These are phyloP conservation scores for Zoysia japonica DNA, from an alignment of 176 grass and related monocot genomes.

Conservation along the genomic window DNA sequence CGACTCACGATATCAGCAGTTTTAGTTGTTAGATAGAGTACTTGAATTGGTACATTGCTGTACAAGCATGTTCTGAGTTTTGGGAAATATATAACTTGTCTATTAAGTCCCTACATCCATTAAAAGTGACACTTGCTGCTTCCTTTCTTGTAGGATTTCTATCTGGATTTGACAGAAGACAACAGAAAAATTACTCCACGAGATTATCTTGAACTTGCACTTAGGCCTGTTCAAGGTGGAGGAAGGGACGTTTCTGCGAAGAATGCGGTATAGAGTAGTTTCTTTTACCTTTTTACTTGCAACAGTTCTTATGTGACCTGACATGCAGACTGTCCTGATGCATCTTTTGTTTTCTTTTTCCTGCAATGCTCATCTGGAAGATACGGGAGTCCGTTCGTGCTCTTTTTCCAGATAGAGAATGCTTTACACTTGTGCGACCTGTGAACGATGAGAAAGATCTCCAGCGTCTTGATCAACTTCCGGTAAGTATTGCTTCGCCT, in stretches of 20 bases:
- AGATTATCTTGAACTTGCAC: constrained; percentile 85
- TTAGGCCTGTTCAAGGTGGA: constrained; percentile 84
- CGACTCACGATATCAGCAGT: neutral
- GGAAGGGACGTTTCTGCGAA: constrained; percentile 71
- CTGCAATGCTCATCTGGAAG: constrained; percentile 39
- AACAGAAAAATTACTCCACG: constrained; percentile 91
- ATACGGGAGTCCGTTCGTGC: constrained; percentile 95
- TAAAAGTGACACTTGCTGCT: neutral
- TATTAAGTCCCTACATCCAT: neutral
- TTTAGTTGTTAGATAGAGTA: neutral
- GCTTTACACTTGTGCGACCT: constrained; percentile 88
- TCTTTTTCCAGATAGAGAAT: constrained; percentile 96
- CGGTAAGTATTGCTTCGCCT: constrained; percentile 58
- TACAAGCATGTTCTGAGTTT: neutral
- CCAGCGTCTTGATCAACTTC: constrained; percentile 82
- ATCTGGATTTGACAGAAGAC: constrained; percentile 91
- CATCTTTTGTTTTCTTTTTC: constrained; percentile 17
- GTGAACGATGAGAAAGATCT: constrained; percentile 96
- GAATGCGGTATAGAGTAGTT: constrained; percentile 55
- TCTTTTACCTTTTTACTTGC: neutral
- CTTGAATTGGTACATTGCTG: constrained; percentile 10
- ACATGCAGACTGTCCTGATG: constrained; percentile 5
- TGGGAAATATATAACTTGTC: neutral
- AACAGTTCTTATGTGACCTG: constrained; percentile 18
- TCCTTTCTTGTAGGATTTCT: constrained; percentile 71